Conservation (phyloP, 2,329 filamentous ascomycete species). For the Fusarium sp. region DNA sequence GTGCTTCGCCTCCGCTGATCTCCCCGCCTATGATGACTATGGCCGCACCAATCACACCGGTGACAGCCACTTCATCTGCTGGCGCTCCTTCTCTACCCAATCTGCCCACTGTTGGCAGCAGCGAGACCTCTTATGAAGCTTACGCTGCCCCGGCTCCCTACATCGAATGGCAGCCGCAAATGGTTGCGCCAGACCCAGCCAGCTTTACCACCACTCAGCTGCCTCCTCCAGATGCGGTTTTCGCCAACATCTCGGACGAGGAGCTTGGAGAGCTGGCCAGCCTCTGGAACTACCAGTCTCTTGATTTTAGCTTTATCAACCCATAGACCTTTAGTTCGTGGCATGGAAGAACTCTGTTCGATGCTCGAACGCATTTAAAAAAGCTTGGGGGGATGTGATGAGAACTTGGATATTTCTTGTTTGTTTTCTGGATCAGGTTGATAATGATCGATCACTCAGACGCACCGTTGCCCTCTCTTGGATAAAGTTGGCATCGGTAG, state of each 20-base stretch:
- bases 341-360: no score
- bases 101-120: neutral
- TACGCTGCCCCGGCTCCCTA: conserved; percentile 17
- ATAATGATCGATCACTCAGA: neutral
- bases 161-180: conserved; percentile 32
- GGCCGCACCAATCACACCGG: neutral
- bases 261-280: conserved; percentile 50
- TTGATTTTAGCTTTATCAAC: conserved; percentile 48
- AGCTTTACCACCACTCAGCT: conserved; percentile 13
- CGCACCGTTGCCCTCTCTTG: neutral
- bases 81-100: conserved; percentile 19
- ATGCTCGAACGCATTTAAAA: neutral
- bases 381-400: no score
- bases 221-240: conserved; percentile 28
- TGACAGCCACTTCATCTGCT: neutral
- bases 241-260: conserved; percentile 47
- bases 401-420: neutral
- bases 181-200: conserved; percentile 13
- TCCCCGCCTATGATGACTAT: conserved; percentile 19
- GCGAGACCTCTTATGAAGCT: neutral
- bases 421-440: neutral
- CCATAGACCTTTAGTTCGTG: neutral
- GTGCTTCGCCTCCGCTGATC: neutral
- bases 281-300: conserved; percentile 51
- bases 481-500: neutral